Evolutionary conservation across 139 green algal genomes (phyloP).

Genomic region (Chlorella sp.): DNA sequence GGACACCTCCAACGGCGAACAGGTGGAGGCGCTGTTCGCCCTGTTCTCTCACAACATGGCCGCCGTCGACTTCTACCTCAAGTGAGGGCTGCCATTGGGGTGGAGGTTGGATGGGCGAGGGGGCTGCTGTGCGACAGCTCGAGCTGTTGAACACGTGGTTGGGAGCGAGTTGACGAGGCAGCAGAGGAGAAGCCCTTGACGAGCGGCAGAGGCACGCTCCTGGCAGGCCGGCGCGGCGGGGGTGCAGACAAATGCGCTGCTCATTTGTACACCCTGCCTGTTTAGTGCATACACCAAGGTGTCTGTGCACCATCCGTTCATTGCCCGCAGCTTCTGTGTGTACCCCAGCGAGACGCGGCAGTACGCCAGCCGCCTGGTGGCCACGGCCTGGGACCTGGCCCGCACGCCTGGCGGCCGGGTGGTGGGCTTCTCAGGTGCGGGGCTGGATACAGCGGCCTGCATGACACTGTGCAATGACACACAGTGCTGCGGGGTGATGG

Average conservation of each 20-base stretch:
- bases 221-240: no score
- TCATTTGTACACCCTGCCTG: no score
- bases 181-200: neutral
- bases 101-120: no score
- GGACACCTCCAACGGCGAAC: constrained; percentile 52
- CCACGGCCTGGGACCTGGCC: constrained; percentile 67
- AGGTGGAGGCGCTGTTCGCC: constrained; percentile 47
- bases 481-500: no score
- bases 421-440: constrained; percentile 4
- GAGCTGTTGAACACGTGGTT: neutral
- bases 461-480: no score
- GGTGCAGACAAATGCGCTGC: no score
- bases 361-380: constrained; percentile 52
- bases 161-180: neutral
- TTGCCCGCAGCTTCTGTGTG: constrained; percentile 38
- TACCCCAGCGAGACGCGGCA: constrained; percentile 52
- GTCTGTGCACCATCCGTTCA: neutral
- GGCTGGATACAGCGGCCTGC: no score
- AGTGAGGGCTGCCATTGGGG: neutral
- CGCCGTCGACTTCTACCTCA: constrained; percentile 62
- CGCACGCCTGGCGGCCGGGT: constrained; percentile 25
- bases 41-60: constrained; percentile 62
- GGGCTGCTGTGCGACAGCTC: no score
- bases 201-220: no score
- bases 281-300: neutral